Base-by-base conservation (phyloP, 129 eudicot species). In the Ambrosia trifida region DNA sequence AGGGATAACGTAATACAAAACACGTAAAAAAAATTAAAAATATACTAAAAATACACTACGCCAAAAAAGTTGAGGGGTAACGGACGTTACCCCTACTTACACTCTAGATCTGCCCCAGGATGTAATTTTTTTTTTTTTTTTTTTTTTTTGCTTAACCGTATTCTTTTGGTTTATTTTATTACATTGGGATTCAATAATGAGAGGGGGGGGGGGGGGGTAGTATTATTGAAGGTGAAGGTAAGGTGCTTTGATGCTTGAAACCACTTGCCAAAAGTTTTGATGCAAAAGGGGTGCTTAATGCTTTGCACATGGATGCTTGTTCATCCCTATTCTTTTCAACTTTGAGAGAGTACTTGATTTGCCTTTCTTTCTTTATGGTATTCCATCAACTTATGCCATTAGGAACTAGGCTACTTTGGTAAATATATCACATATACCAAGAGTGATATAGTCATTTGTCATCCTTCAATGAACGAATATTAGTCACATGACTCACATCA, bases 191-290 rank as follows among this genome's bases (percentile, higher is more conserved):
- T n/a, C 16, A 4, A 50, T 49, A 1, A n/a, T 52, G 79, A 59
- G 17, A 9, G 36, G 10, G 11, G 57, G 41, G 49, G 71, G 45
- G 44, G 66, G 56, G 73, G 79, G 66, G 16, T 65, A 75, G 80
- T 76, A 69, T 76, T 76, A 14, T 76, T 76, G 70, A 68, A 56
- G 75, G 43, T 47, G 58, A 76, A 68, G 60, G 68, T 76, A 68
- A 69, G 70, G 60, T 76, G 69, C 62, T 68, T 45, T 76, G 80
- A 76, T 76, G 70, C 81, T 76, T 69, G 28, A 58, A 76, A 47
- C 81, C 81, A 76, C 75, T 76, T 59, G 56, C 75, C 64, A 76
- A 76, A 58, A 76, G 76, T 76, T 74, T 59, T 69, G 70, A 76
- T 76, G 75, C 81, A 60, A 68, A 76, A 69, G 45, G 41, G 51